These are phyloP conservation scores for Rhizomucor pusillus DNA, from an alignment of 371 early-diverging fungal species.

Conservation along the genomic window DNA sequence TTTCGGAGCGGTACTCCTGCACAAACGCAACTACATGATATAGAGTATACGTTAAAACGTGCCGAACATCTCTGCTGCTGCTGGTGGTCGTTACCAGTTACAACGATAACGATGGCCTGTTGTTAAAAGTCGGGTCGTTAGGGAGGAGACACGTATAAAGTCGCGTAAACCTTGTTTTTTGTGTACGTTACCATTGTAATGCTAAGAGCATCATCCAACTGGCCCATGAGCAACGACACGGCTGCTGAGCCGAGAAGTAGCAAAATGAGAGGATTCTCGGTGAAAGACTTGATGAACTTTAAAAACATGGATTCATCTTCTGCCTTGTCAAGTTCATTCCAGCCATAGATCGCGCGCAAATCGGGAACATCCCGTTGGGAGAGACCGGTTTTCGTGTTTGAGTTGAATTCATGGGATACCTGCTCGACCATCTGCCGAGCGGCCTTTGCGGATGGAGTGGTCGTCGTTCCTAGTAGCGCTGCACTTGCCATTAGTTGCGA, in stretches of 20 bases:
- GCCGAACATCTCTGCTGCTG: background rate
- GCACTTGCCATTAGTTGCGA: slow-evolving; percentile 10
- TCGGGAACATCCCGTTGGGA: slow-evolving; percentile 42
- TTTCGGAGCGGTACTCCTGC: slow-evolving; percentile 87
- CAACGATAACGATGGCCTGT: slow-evolving; percentile 85
- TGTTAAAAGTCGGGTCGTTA: background rate
- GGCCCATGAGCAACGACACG: slow-evolving; percentile 83
- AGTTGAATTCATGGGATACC: slow-evolving; percentile 51
- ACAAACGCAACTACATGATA: slow-evolving; percentile 75
- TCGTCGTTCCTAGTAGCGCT: slow-evolving; percentile 11
- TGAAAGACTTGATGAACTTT: slow-evolving; percentile 43
- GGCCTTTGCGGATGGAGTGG: slow-evolving; percentile 61
- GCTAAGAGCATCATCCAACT: slow-evolving; percentile 91
- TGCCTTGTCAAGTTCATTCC: slow-evolving; percentile 45
- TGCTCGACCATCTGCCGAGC: slow-evolving; percentile 57
- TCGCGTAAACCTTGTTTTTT: background rate
- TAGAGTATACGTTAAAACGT: background rate
- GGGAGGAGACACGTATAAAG: slow-evolving; percentile 1
- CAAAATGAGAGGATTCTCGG: slow-evolving; percentile 79
- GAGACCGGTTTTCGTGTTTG: slow-evolving; percentile 52
- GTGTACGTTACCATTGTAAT: slow-evolving; percentile 80
- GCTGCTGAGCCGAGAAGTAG: slow-evolving; percentile 86
- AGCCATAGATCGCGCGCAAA: slow-evolving; percentile 61
- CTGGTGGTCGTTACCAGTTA: slow-evolving; percentile 71
- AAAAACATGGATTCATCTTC: slow-evolving; percentile 43